phyloP scores from a whole-genome alignment of 2,329 filamentous ascomycete genomes.

The Eutypa lata region DNA sequence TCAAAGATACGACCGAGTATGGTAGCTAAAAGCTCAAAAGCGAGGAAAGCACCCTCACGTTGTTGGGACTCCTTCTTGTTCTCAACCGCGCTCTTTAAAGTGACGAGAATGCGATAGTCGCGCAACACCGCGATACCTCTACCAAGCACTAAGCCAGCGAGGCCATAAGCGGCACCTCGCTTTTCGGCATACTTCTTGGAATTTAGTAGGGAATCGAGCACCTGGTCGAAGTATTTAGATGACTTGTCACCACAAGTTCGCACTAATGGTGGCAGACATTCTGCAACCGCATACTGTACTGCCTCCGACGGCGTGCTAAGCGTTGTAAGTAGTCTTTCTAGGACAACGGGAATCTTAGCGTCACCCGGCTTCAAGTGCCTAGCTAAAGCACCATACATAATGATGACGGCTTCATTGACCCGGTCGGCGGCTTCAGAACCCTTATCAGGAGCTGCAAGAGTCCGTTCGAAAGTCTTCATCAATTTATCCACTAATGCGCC shows the following conservation, averaged over 20 bases:
- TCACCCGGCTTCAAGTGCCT: constrained; percentile 85
- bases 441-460: constrained; percentile 81
- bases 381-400: constrained; percentile 92
- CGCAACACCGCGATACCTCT: constrained; percentile 77
- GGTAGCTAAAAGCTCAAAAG: constrained; percentile 84
- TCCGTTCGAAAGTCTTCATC: constrained; percentile 88
- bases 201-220: constrained; percentile 78
- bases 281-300: constrained; percentile 93
- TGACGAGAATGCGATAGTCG: constrained; percentile 82
- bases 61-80: constrained; percentile 93
- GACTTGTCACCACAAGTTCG: constrained; percentile 75
- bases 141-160: constrained; percentile 87
- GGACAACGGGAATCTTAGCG: constrained; percentile 79
- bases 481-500: constrained; percentile 79
- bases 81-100: constrained; percentile 77
- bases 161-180: constrained; percentile 89
- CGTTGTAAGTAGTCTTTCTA: constrained; percentile 81
- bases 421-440: constrained; percentile 79
- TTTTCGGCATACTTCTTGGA: constrained; percentile 91
- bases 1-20: constrained; percentile 89
- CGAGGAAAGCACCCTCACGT: constrained; percentile 82
- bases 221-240: constrained; percentile 73
- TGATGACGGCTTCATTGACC: constrained; percentile 95
- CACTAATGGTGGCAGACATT: constrained; percentile 89
- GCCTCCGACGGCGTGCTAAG: constrained; percentile 93